These are phyloP conservation scores for Dissophora ornata DNA, from an alignment of 192 early-diverging fungal species.

Conservation along the genomic window DNA sequence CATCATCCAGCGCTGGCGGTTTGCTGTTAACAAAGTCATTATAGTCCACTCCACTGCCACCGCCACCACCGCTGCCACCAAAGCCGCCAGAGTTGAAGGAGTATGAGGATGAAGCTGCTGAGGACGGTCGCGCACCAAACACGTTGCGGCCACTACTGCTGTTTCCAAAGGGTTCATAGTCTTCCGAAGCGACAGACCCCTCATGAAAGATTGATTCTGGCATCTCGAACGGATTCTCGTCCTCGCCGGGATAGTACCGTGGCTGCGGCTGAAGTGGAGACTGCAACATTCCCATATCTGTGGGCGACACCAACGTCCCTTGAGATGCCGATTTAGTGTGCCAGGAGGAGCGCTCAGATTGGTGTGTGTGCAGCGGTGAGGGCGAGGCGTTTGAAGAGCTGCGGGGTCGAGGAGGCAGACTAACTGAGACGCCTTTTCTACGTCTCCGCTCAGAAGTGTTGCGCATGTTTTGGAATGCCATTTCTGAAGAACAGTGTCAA, in stretches of 20 bases:
- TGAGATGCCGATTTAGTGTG: constrained; percentile 21
- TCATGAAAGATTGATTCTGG: constrained; percentile 54
- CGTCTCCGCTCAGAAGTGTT: too few species aligned
- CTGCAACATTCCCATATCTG: background rate
- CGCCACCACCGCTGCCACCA: background rate
- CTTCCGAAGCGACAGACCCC: constrained; percentile 22
- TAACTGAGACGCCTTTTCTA: constrained; percentile 4
- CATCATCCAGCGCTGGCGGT: constrained; percentile 39
- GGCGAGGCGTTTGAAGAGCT: constrained; percentile 23
- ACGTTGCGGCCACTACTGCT: background rate
- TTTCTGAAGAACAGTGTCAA: constrained; percentile 8
- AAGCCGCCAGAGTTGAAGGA: constrained; percentile 11
- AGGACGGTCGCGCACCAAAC: constrained; percentile 13
- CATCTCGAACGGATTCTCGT: constrained; percentile 54
- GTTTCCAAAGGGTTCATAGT: constrained; percentile 30
- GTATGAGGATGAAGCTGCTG: constrained; percentile 12
- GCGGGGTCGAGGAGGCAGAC: constrained; percentile 2
- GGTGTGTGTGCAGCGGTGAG: background rate
- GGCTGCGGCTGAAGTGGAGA: constrained; percentile 21
- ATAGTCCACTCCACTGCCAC: background rate
- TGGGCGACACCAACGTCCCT: constrained; percentile 1
- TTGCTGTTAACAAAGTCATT: constrained; percentile 9
- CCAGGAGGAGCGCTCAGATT: constrained; percentile 4
- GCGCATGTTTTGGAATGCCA: constrained; percentile 23
- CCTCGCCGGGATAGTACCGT: constrained; percentile 45